Percentiles rank a stretch among this genome's conserved stretches.
These are phyloP conservation scores for Neopestalotiopsis sp. DNA, from an alignment of 2,329 filamentous ascomycete species.

Conservation along the genomic window DNA sequence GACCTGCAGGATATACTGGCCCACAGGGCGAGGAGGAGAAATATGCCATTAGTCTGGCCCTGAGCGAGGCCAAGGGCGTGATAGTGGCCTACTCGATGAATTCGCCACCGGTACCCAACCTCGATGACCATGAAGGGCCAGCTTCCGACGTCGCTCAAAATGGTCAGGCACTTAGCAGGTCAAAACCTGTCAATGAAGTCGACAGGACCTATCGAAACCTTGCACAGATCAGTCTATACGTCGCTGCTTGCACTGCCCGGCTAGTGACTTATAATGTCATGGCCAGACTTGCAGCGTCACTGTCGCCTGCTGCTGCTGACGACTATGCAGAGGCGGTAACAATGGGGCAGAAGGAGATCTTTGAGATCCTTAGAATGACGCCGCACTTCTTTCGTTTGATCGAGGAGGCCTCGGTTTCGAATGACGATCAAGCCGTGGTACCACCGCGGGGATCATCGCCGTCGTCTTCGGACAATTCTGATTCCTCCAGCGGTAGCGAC, in stretches of 20 bases:
- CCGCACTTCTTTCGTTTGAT: slow-evolving; percentile 16
- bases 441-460: background rate
- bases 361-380: slow-evolving; percentile 2
- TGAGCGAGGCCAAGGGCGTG: slow-evolving; percentile 10
- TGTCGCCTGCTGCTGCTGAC: background rate
- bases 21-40: slow-evolving; percentile 1
- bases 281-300: slow-evolving; percentile 11
- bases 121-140: background rate
- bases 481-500: background rate
- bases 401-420: background rate
- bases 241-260: slow-evolving; percentile 8
- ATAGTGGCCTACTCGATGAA: slow-evolving; percentile 2
- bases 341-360: slow-evolving; percentile 11
- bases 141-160: background rate
- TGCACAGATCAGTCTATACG: slow-evolving; percentile 8
- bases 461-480: slow-evolving; percentile 10
- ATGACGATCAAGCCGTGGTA: background rate
- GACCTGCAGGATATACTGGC: background rate
- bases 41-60: background rate
- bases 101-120: background rate
- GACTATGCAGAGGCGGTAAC: slow-evolving; percentile 11
- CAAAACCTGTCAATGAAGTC: background rate
- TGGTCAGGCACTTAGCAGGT: background rate
- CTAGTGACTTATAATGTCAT: slow-evolving; percentile 16
- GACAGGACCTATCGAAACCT: slow-evolving; percentile 12